Conservation (phyloP, 1,284 basidiomycete species). For the Apiotrichum siamense region DNA sequence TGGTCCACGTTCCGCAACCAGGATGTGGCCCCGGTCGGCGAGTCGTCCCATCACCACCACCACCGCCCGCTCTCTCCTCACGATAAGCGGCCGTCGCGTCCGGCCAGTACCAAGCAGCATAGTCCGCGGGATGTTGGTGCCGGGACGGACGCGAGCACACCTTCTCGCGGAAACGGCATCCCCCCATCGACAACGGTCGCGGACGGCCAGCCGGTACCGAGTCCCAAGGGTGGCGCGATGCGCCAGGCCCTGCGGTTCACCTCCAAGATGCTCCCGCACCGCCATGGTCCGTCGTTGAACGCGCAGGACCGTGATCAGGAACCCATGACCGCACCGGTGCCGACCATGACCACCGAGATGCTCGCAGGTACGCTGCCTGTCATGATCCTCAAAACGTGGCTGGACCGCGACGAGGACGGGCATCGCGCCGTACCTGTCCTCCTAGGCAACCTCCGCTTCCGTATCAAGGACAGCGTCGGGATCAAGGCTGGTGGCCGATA, state of each 20-base stretch:
- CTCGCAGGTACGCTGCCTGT: slow-evolving; percentile 73
- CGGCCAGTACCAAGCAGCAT: background rate
- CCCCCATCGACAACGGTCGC: background rate
- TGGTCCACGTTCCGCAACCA: slow-evolving; percentile 1
- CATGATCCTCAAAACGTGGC: slow-evolving; percentile 78
- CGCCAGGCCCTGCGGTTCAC: background rate
- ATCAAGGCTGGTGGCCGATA: slow-evolving; percentile 24
- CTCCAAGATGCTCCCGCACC: background rate
- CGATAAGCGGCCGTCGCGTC: background rate
- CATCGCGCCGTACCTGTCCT: slow-evolving; percentile 78
- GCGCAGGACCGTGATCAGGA: background rate
- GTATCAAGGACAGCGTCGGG: slow-evolving; percentile 44
- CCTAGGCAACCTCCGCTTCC: slow-evolving; percentile 51
- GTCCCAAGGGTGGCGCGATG: background rate
- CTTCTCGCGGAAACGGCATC: background rate
- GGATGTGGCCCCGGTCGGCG: background rate
- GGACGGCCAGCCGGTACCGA: background rate
- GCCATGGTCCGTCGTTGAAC: background rate
- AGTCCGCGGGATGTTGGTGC: too few relatives aligned
- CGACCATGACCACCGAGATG: slow-evolving; percentile 79
- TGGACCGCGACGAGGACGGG: slow-evolving; percentile 85
- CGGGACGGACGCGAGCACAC: too few relatives aligned
- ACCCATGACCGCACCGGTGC: slow-evolving; percentile 23
- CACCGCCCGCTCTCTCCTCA: background rate
- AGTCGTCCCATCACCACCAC: background rate